Base-by-base conservation (phyloP, 257 asterid genomes). In the Salvia miltiorrhiza region DNA sequence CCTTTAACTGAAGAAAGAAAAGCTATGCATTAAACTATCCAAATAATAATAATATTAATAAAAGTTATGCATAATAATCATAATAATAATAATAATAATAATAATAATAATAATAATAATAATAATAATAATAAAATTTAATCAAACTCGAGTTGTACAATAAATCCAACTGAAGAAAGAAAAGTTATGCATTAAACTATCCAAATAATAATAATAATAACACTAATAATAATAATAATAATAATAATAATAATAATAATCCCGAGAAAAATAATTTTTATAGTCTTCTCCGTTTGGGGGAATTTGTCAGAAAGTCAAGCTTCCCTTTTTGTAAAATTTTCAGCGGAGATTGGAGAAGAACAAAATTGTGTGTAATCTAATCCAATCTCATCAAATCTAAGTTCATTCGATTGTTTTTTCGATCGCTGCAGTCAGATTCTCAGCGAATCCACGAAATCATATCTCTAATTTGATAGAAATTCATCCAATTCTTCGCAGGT, bases 261-360 rank as follows among this genome's bases (percentile, higher is more conserved):
- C 7, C 0, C 8, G 14, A 19, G 30, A 28, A 26, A 57, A 57
- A 4, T 9, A 13, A 8, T 28, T 65, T 9, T 28, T 44, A 7
- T 50, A 71, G 64, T 65, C 67, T 65, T 73, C 80, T 73, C 78
- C 80, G 71, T 70, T 76, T 66, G 58, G 48, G 55, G 71, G 65
- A 54, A 70, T 57, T 65, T 54, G 58, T 39, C 30, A 45, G 62
- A 76, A 74, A 63, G 78, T 71, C 75, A 61, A 4, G 52, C 64
- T 54, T 48, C 67, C 54, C 62, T 58, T 64, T 70, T 75, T 56
- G 65, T 59, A 53, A 59, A 28, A 19, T 7, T 64, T 70, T 79
- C 78, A 69, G 2, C 74, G 72, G 86, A 71, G 84, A 82, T 71
- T 75, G 80, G 86, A 67, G 84, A 71, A 69, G 69, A 69, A 68